Evolutionary conservation across 2,329 filamentous ascomycete genomes (phyloP).

Genomic region (Coniochaeta prunicola): DNA sequence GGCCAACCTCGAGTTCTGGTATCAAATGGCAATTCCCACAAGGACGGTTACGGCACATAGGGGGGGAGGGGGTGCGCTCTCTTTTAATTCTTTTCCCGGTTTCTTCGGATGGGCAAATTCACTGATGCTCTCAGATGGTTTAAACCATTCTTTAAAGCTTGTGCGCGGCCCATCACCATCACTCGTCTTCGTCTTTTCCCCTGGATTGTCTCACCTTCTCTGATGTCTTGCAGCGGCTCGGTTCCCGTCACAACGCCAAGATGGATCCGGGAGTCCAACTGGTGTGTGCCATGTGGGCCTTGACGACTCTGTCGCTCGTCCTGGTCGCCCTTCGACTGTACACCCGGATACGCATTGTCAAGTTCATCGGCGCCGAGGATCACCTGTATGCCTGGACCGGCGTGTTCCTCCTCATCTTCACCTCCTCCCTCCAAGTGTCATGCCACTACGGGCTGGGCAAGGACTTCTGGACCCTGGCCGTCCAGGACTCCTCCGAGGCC

Average conservation of each 20-base stretch:
- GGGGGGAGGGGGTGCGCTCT: neutral
- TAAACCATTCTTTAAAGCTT: neutral
- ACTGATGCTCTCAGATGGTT: neutral
- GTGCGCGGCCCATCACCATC: neutral
- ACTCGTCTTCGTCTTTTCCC: neutral
- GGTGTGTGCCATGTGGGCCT: constrained; percentile 26
- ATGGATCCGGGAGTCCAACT: constrained; percentile 24
- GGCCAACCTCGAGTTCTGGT: neutral
- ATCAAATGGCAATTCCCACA: neutral
- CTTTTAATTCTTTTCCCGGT: neutral
- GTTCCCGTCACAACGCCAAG: constrained; percentile 7
- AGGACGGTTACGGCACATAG: neutral
- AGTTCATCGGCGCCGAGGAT: constrained; percentile 27
- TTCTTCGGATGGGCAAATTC: neutral
- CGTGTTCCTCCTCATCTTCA: constrained; percentile 25
- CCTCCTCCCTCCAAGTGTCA: constrained; percentile 25
- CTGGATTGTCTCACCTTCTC: neutral
- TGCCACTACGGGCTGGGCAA: constrained; percentile 25
- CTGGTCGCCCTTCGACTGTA: constrained; percentile 28
- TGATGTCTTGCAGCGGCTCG: constrained; percentile 1
- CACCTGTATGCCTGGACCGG: constrained; percentile 26
- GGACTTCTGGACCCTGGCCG: constrained; percentile 21
- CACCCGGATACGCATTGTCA: constrained; percentile 26
- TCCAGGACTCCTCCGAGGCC: constrained; percentile 24
- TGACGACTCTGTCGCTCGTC: constrained; percentile 22